Evolutionary conservation across 75 land plant genomes (phyloP).

Genomic region (Sequoia sempervirens): DNA sequence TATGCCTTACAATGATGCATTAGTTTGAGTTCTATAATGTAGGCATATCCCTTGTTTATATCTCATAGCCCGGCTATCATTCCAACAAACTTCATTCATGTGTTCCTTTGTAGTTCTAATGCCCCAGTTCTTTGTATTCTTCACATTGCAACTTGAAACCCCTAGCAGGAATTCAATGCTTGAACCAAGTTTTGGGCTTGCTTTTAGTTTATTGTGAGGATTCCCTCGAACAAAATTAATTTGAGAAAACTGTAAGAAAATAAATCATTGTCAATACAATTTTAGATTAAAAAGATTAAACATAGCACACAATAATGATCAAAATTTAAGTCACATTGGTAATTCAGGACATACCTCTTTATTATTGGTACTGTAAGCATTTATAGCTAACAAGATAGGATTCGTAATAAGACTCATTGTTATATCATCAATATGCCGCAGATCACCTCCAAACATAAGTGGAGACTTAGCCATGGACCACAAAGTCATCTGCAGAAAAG

Average conservation of each 20-base stretch:
- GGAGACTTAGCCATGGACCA: slow-evolving; percentile 97
- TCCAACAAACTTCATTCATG: slow-evolving; percentile 55
- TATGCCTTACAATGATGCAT: slow-evolving; percentile 29
- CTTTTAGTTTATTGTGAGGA: neutral
- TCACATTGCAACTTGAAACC: slow-evolving; percentile 32
- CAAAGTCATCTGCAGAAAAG: slow-evolving; percentile 65
- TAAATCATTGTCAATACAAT: slow-evolving; percentile 16
- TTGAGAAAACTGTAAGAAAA: slow-evolving; percentile 11
- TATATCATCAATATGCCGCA: slow-evolving; percentile 56
- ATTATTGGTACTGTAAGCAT: slow-evolving; percentile 66
- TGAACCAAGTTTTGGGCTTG: neutral
- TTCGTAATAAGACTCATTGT: slow-evolving; percentile 74
- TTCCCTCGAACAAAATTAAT: neutral
- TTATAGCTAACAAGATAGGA: slow-evolving; percentile 71
- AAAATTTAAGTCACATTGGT: neutral
- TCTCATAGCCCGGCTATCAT: slow-evolving; percentile 10
- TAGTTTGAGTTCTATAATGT: slow-evolving; percentile 15
- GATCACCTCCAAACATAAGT: slow-evolving; percentile 93
- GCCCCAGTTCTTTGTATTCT: slow-evolving; percentile 39
- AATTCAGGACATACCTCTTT: slow-evolving; percentile 46
- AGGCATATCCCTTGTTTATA: slow-evolving; percentile 23
- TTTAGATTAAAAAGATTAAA: slow-evolving; percentile 1
- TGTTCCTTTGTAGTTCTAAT: slow-evolving; percentile 15
- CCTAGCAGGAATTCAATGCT: slow-evolving; percentile 9
- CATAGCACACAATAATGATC: neutral